phyloP scores from a whole-genome alignment of 495 filamentous ascomycete species.

The Penicillium dipodomyicola region DNA sequence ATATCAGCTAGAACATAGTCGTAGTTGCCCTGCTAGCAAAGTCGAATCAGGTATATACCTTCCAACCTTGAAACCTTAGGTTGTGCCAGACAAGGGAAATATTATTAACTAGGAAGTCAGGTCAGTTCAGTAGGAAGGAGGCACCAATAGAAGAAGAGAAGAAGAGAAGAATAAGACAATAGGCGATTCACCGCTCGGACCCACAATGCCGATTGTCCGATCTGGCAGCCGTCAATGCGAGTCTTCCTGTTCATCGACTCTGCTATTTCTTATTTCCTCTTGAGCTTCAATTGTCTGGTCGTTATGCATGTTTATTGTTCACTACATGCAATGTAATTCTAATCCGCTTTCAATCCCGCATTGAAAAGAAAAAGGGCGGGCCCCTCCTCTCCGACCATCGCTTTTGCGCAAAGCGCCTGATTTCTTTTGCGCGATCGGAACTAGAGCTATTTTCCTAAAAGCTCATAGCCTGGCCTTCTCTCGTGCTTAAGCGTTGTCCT shows the following conservation, averaged over 20 bases:
- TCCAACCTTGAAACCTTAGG: too few relatives aligned
- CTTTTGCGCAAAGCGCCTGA: constrained; percentile 3
- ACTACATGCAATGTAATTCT: constrained; percentile 14
- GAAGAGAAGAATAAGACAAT: neutral
- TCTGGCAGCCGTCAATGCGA: constrained; percentile 8
- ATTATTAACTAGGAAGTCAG: neutral
- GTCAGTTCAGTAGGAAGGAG: neutral
- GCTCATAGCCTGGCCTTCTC: neutral
- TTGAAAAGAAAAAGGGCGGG: constrained; percentile 9
- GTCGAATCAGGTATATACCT: neutral
- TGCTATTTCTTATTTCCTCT: neutral
- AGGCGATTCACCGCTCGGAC: constrained; percentile 15
- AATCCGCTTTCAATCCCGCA: constrained; percentile 9
- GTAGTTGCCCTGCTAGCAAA: neutral
- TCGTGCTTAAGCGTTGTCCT: neutral
- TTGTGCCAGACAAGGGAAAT: neutral
- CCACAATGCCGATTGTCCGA: constrained; percentile 14
- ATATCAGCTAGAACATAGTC: neutral
- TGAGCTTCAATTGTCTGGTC: constrained; percentile 4
- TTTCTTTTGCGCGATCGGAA: neutral
- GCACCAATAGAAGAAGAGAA: neutral
- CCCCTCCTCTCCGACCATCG: constrained; percentile 8
- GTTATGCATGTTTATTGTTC: neutral
- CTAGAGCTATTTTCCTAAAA: constrained; percentile 1
- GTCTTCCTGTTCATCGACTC: constrained; percentile 1